These are phyloP conservation scores for Xylaria hypoxylon DNA, from an alignment of 2,329 filamentous ascomycete genomes.

Conservation along the genomic window DNA sequence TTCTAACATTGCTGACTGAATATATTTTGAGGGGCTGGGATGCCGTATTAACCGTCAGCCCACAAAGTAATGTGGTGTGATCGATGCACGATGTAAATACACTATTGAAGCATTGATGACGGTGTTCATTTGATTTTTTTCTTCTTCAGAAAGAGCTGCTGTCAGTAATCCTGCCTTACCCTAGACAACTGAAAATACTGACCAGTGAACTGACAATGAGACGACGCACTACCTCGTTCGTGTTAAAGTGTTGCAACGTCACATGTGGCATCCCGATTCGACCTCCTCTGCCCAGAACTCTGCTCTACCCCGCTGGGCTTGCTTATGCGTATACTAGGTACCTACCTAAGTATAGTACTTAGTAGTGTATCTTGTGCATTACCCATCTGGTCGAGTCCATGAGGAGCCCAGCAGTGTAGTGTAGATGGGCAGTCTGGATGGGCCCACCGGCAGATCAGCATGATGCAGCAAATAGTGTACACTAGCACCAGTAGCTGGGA, in stretches of 20 bases:
- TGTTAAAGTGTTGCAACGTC: constrained; percentile 7
- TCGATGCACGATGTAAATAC: constrained; percentile 6
- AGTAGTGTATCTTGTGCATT: too few species aligned
- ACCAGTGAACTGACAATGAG: neutral
- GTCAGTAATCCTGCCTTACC: too few species aligned
- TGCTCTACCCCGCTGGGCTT: neutral
- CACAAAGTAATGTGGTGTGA: constrained; percentile 15
- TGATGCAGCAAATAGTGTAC: too few species aligned
- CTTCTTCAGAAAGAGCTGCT: too few species aligned
- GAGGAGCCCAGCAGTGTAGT: too few species aligned
- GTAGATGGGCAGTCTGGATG: too few species aligned
- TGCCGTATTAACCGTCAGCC: constrained; percentile 16
- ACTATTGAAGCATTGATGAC: constrained; percentile 18
- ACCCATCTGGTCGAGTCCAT: too few species aligned
- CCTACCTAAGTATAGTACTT: too few species aligned
- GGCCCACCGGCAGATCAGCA: too few species aligned
- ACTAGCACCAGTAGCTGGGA: too few species aligned
- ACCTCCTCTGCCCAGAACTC: constrained; percentile 3
- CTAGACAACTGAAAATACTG: neutral
- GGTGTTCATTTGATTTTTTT: neutral
- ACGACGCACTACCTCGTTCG: constrained; percentile 19
- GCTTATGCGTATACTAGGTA: neutral
- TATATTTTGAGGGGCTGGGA: neutral
- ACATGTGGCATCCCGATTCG: constrained; percentile 6
- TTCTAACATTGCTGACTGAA: too few species aligned